Evolutionary conservation across 176 grass and related monocot genomes (phyloP).

Genomic region (Zoysia japonica): DNA sequence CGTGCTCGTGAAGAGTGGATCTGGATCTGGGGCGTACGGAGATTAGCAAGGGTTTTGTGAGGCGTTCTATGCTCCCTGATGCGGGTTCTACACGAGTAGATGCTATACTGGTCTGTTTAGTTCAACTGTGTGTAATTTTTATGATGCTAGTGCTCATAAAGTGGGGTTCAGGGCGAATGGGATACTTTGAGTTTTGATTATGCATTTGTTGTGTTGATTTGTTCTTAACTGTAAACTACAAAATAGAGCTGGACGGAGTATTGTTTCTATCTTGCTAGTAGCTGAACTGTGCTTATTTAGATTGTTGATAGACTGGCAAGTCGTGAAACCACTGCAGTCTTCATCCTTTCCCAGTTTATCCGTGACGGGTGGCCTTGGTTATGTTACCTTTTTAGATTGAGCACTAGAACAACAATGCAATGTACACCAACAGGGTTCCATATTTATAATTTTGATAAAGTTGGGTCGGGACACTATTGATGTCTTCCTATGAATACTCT

Average conservation of each 20-base stretch:
- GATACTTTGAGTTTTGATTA: background rate
- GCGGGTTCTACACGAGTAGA: background rate
- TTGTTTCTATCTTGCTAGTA: background rate
- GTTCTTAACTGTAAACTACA: background rate
- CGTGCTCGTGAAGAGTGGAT: constrained; percentile 27
- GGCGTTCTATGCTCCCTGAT: background rate
- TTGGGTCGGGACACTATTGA: background rate
- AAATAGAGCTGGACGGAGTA: background rate
- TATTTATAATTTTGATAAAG: background rate
- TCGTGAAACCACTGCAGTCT: background rate
- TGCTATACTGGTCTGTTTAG: background rate
- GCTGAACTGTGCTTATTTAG: background rate
- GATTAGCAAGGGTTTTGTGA: constrained; percentile 24
- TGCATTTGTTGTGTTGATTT: background rate
- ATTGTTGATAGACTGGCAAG: background rate
- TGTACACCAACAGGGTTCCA: background rate
- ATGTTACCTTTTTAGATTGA: background rate
- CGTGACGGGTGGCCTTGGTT: background rate
- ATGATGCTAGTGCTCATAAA: background rate
- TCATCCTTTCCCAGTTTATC: background rate
- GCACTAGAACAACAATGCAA: background rate
- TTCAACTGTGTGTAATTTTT: background rate
- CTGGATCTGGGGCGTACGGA: constrained; percentile 57
- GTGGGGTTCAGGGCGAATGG: background rate
- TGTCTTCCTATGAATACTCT: background rate